phyloP scores from a whole-genome alignment of 768 basidiomycete genomes.

The Hypsizygus marmoreus region DNA sequence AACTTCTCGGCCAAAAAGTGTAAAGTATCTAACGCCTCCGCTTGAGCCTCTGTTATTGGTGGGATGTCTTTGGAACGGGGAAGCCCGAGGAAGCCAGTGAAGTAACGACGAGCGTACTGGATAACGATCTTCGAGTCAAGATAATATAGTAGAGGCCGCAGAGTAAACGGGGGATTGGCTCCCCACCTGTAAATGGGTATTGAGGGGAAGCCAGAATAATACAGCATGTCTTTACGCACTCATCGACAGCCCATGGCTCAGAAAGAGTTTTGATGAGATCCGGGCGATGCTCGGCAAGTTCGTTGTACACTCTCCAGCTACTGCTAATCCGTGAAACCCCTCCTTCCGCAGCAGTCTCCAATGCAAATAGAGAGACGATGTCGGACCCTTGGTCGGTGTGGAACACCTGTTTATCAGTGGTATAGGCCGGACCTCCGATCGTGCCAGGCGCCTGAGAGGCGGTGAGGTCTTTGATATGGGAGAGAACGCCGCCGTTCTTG shows the following conservation, averaged over 20 bases:
- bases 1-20: slow-evolving; percentile 47
- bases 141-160: slow-evolving; percentile 42
- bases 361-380: slow-evolving; percentile 35
- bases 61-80: slow-evolving; percentile 38
- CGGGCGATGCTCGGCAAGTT: slow-evolving; percentile 44
- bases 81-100: slow-evolving; percentile 38
- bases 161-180: slow-evolving; percentile 31
- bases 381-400: slow-evolving; percentile 24
- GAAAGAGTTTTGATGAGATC: slow-evolving; percentile 45
- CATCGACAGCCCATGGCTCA: slow-evolving; percentile 45
- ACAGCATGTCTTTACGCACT: slow-evolving; percentile 20
- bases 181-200: slow-evolving; percentile 31
- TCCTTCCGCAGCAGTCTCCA: slow-evolving; percentile 44
- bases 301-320: slow-evolving; percentile 46
- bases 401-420: slow-evolving; percentile 27
- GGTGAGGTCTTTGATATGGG: slow-evolving; percentile 26
- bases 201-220: neutral
- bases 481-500: slow-evolving; percentile 20
- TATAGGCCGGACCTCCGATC: slow-evolving; percentile 26
- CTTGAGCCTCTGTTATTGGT: slow-evolving; percentile 50
- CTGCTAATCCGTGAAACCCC: slow-evolving; percentile 50
- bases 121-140: slow-evolving; percentile 41
- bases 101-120: slow-evolving; percentile 47
- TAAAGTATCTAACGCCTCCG: slow-evolving; percentile 46
- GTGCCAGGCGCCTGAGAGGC: slow-evolving; percentile 12